Evolutionary conservation across 1,139 yeast genomes (phyloP).

Genomic region (Hyphopichia fennica): DNA sequence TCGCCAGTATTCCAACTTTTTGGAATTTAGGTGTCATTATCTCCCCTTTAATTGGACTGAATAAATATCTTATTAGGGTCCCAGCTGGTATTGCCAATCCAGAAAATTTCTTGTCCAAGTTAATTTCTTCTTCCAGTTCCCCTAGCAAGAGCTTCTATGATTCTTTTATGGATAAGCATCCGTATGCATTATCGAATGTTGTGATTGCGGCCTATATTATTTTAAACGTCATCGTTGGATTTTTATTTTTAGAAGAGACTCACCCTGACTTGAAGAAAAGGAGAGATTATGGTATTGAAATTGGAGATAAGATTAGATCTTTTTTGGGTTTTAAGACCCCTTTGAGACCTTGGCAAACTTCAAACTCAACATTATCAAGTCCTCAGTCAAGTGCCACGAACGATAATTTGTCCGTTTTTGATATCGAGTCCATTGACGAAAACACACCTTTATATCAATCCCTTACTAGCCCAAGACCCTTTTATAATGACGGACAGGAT

Average conservation of each 20-base stretch:
- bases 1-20: slow-evolving; percentile 57
- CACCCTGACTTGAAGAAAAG: slow-evolving; percentile 42
- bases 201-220: slow-evolving; percentile 48
- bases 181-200: slow-evolving; percentile 62
- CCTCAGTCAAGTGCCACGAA: neutral
- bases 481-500: neutral
- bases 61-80: slow-evolving; percentile 30
- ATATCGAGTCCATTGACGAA: slow-evolving; percentile 3
- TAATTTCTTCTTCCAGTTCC: neutral
- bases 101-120: neutral
- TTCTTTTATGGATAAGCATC: slow-evolving; percentile 40
- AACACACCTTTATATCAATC: slow-evolving; percentile 4
- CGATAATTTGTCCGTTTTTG: neutral
- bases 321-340: slow-evolving; percentile 32
- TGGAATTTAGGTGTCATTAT: slow-evolving; percentile 57
- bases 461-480: slow-evolving; percentile 1
- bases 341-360: slow-evolving; percentile 32
- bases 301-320: slow-evolving; percentile 48
- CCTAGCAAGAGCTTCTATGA: slow-evolving; percentile 6
- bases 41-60: slow-evolving; percentile 8
- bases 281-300: slow-evolving; percentile 51
- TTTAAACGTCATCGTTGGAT: slow-evolving; percentile 38
- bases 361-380: neutral
- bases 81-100: slow-evolving; percentile 5
- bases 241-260: slow-evolving; percentile 63